These are phyloP conservation scores for Blastomyces parvus DNA, from an alignment of 2,329 filamentous ascomycete species.

Conservation along the genomic window DNA sequence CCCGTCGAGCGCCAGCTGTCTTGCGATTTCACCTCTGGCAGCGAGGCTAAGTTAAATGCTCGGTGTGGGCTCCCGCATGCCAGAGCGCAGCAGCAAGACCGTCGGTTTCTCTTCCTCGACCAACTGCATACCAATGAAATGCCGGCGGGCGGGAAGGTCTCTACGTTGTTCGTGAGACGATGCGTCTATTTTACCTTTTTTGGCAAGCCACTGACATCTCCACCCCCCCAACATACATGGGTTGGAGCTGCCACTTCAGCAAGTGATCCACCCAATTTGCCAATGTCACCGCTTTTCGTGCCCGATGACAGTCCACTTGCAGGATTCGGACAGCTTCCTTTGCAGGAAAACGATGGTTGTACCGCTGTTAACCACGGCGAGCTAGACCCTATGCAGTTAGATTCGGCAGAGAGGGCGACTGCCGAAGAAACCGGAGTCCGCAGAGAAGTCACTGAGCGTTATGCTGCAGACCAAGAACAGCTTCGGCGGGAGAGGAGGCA, in stretches of 20 bases:
- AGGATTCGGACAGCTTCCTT: background rate
- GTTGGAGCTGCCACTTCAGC: background rate
- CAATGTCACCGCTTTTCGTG: background rate
- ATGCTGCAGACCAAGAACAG: too few relatives aligned
- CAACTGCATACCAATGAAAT: conserved; percentile 14
- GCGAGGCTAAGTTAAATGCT: conserved; percentile 13
- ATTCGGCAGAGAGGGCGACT: background rate
- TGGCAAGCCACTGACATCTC: conserved; percentile 12
- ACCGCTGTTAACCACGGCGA: background rate
- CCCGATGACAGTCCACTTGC: background rate
- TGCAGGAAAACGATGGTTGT: background rate
- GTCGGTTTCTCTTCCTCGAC: conserved; percentile 20
- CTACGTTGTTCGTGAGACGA: conserved; percentile 17
- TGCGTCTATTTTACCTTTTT: conserved; percentile 21
- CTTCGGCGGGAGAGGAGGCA: background rate
- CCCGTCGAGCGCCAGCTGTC: background rate
- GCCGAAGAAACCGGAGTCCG: background rate
- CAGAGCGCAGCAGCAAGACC: conserved; percentile 15
- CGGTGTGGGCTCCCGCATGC: conserved; percentile 14
- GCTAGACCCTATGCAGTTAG: background rate
- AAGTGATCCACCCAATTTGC: background rate
- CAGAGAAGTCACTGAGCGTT: background rate
- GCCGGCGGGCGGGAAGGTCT: conserved; percentile 10
- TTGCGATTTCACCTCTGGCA: background rate
- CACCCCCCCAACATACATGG: background rate